Evolutionary conservation across 305 asterid species (phyloP).

Genomic region (Fraxinus velutina): DNA sequence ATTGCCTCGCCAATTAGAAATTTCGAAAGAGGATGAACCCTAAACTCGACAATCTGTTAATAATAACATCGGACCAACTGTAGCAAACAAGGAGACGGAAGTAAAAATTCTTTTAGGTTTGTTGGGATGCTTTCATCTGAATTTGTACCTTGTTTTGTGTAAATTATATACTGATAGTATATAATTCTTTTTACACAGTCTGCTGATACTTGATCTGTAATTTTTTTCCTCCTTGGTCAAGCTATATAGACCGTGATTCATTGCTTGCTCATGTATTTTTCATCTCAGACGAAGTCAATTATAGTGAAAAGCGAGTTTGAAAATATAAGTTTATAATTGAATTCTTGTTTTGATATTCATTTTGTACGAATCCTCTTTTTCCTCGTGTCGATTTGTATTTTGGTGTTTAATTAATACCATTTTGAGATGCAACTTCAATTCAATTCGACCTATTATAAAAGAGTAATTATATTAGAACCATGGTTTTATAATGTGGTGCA

Average conservation of each 20-base stretch:
- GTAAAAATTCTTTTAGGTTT: constrained; percentile 23
- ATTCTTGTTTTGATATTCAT: background rate
- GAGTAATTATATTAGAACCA: background rate
- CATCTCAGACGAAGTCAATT: background rate
- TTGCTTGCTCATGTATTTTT: constrained; percentile 31
- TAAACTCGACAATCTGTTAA: constrained; percentile 38
- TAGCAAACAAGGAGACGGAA: constrained; percentile 29
- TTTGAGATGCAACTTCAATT: background rate
- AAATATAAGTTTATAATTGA: background rate
- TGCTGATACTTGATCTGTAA: constrained; percentile 38
- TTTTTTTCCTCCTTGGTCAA: constrained; percentile 23
- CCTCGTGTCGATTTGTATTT: background rate
- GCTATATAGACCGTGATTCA: constrained; percentile 38
- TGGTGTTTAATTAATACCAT: background rate
- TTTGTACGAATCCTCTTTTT: background rate
- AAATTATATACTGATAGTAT: constrained; percentile 51
- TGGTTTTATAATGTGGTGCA: background rate
- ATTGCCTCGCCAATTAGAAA: constrained; percentile 58
- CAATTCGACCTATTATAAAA: background rate
- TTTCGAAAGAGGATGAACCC: constrained; percentile 42
- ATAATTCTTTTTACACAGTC: constrained; percentile 30
- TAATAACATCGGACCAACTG: constrained; percentile 27
- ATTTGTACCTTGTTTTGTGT: constrained; percentile 39
- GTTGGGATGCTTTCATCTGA: constrained; percentile 27
- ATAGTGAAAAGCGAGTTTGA: background rate